Evolutionary conservation across 768 basidiomycete species (phyloP).

Genomic region (Roridomyces roridus): DNA sequence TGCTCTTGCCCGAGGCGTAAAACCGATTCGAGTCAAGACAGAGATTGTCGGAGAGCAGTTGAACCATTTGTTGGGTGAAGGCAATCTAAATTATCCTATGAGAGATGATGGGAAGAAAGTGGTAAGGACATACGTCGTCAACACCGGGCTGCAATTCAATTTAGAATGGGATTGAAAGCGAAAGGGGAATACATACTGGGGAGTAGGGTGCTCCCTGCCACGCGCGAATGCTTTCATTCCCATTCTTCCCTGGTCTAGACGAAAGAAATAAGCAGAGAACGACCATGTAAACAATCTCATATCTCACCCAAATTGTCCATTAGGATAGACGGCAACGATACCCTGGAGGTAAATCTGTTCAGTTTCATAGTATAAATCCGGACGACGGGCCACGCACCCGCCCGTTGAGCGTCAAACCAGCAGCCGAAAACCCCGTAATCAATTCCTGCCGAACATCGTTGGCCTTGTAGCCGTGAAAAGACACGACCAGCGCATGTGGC

Average conservation of each 20-base stretch:
- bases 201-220: conserved; percentile 25
- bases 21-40: conserved; percentile 24
- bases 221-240: conserved; percentile 19
- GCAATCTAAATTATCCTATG: conserved; percentile 10
- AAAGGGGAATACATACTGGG: background rate
- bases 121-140: conserved; percentile 12
- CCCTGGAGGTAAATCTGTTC: background rate
- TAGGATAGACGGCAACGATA: conserved; percentile 23
- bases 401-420: conserved; percentile 19
- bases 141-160: conserved; percentile 15
- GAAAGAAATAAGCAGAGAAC: too few relatives aligned
- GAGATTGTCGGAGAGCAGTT: conserved; percentile 19
- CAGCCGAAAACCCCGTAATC: conserved; percentile 19
- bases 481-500: conserved; percentile 18
- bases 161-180: background rate
- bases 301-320: conserved; percentile 17
- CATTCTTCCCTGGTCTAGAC: conserved; percentile 17
- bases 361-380: background rate
- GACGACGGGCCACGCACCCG: background rate
- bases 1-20: conserved; percentile 25
- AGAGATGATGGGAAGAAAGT: background rate
- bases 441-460: conserved; percentile 18
- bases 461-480: conserved; percentile 22
- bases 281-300: too few relatives aligned
- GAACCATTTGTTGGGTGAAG: conserved; percentile 19